Evolutionary conservation across 192 early-diverging fungal genomes (phyloP).

Genomic region (Umbelopsis ramanniana): DNA sequence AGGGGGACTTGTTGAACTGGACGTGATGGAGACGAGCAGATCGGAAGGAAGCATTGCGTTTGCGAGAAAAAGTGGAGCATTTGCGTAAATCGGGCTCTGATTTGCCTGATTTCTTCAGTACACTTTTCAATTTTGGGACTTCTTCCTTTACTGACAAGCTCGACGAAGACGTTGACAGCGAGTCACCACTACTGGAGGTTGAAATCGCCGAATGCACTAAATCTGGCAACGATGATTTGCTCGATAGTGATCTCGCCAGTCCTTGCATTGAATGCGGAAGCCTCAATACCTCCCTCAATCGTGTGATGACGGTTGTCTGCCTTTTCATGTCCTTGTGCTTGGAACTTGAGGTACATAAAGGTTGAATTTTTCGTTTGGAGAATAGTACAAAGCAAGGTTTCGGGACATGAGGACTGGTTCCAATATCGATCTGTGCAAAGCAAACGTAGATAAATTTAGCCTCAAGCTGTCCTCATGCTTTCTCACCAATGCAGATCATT

Average conservation of each 20-base stretch:
- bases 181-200: slow-evolving; percentile 1
- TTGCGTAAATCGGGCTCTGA: slow-evolving; percentile 4
- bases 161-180: neutral
- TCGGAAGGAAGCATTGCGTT: neutral
- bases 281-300: neutral
- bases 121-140: neutral
- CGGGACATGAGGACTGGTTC: neutral
- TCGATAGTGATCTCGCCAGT: neutral
- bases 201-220: neutral
- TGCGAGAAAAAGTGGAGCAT: neutral
- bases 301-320: neutral
- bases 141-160: neutral
- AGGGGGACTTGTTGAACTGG: slow-evolving; percentile 49
- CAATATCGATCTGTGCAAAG: too few species aligned
- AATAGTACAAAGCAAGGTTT: neutral
- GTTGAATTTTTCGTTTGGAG: neutral
- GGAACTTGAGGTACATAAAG: neutral
- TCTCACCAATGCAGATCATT: neutral
- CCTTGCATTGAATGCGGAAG: neutral
- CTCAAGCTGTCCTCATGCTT: too few species aligned
- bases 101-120: neutral
- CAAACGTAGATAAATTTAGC: too few species aligned
- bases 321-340: neutral
- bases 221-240: neutral
- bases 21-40: slow-evolving; percentile 30